Base-by-base conservation (phyloP, 2,329 filamentous ascomycete genomes). In the Microsporum canis region DNA sequence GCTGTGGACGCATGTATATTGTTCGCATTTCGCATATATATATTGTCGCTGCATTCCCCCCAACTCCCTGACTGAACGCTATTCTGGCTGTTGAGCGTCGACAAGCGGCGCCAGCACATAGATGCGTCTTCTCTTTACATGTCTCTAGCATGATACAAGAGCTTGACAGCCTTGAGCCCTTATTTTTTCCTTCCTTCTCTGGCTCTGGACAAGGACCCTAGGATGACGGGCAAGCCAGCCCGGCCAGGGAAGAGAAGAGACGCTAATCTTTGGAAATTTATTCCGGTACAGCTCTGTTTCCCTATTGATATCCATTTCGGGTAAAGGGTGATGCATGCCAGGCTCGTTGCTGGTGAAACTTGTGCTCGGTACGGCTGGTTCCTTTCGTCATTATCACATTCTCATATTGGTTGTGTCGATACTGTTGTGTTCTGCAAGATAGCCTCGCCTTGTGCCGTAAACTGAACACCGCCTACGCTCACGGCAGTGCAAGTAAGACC, bases 81-180 rank as follows among this genome's bases (percentile, higher is more conserved):
- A 55, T 55, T 36, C 12, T 34, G 39, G 49, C 49, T 55, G 49
- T 5, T 12, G 17, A 7, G 49, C 14, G 14, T 36, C 31, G 49
- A 31, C 33, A 55, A 36, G 49, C 49, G 49, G 49, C 49, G 49
- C 49, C 49, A 55, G 49, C 49, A 55, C 49, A 55, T 55, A 55
- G 49, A 55, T 55, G 49, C 49, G 33, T 55, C 49, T 53, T 14
- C 14, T 10, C 31, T 29, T n/a, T 36, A 34, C 31, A 55, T 55
- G 49, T 55, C 3, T 49, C 17, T 55, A 3, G 49, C 49, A 55
- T 55, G 49, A 31, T 55, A 55, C 49, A 55, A 36, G 31, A 34
- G 31, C 31, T 34, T 6, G 49, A 53, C 2, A 10, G 49, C 12
- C 49, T 33, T 10, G 43, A 23, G 43, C 45, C 12, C 10, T 29